Base-by-base conservation (phyloP, 352 stramenopile species). In the Hyaloperonospora brassicae region DNA sequence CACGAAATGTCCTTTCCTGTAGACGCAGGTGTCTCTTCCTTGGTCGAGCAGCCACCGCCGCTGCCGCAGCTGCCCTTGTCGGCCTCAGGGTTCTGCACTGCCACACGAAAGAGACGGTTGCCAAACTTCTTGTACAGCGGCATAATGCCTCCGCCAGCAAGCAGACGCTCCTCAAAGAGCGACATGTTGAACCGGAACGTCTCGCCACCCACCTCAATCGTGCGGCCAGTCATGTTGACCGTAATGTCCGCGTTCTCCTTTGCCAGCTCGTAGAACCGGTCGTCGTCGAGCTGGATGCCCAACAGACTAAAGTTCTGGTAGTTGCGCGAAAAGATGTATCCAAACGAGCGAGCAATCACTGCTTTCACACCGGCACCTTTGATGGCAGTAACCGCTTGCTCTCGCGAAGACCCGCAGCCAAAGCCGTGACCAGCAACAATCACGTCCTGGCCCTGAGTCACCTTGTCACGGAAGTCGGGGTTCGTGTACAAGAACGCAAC, bases 241-340 rank as follows among this genome's bases (percentile, higher is more conserved):
- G 70, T 86, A 44, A 93, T 86, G 50, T 87, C 68, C 3, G 64
- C 63, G 51, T 89, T 74, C 51, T 89, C 79, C 22, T 68, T 80
- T n/a, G 80, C 83, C 23, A 90, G 54, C 55, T 87, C 76, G 62
- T 93, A 89, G 60, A 93, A 93, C 23, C 61, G 68, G 53, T 91
- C 80, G 61, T 93, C 75, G 35, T 79, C 65, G 0, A 93, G 63
- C 57, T 84, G 75, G 50, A 93, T 93, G 49, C 83, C 83, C 38
- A 93, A 61, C 21, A 93, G 64, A 45, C 74, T 86, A 54, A 90
- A 90, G 56, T 91, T 93, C 68, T 89, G 83, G 60, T 90, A 87
- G 66, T 93, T 93, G 45, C 84, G 84, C 38, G 77, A 87, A 53
- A 90, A 93, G 43, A 92, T 93, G 73, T 93, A 91, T 21, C 77